phyloP scores from a whole-genome alignment of 345 rosid species.

The Citropsis articulata region DNA sequence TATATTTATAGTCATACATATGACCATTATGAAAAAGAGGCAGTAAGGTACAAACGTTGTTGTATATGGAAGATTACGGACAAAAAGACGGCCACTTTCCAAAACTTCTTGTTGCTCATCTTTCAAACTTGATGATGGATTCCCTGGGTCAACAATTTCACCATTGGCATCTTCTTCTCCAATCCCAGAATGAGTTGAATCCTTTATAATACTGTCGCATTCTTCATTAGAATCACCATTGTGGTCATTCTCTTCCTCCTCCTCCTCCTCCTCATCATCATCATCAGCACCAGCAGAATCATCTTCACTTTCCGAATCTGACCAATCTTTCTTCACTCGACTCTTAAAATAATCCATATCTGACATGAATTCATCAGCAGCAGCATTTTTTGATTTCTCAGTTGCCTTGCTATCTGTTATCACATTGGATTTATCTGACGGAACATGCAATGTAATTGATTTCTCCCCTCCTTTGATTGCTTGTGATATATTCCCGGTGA shows the following conservation, averaged over 20 bases:
- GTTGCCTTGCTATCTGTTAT: conserved; percentile 27
- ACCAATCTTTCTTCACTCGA: conserved; percentile 69
- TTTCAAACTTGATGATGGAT: conserved; percentile 27
- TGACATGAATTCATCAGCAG: conserved; percentile 50
- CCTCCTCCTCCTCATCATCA: conserved; percentile 23
- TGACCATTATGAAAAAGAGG: background rate
- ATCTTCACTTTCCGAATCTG: conserved; percentile 62
- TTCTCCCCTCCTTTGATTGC: conserved; percentile 32
- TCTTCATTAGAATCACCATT: conserved; percentile 19
- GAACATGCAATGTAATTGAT: conserved; percentile 17
- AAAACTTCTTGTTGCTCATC: conserved; percentile 41
- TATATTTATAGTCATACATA: conserved; percentile 1
- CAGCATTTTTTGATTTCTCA: conserved; percentile 29
- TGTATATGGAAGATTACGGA: conserved; percentile 78
- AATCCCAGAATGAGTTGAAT: conserved; percentile 24
- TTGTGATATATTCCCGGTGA: conserved; percentile 19
- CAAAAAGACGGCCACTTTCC: conserved; percentile 69
- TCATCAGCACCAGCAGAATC: conserved; percentile 21
- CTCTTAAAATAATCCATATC: conserved; percentile 93
- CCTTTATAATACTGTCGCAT: conserved; percentile 8
- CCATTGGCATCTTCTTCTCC: conserved; percentile 39
- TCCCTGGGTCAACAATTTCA: conserved; percentile 32
- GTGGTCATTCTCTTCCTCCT: conserved; percentile 18
- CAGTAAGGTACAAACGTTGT: conserved; percentile 46
- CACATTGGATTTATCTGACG: conserved; percentile 19